Conservation (phyloP, 257 asterid genomes). For the Nyctanthes arbortristis region DNA sequence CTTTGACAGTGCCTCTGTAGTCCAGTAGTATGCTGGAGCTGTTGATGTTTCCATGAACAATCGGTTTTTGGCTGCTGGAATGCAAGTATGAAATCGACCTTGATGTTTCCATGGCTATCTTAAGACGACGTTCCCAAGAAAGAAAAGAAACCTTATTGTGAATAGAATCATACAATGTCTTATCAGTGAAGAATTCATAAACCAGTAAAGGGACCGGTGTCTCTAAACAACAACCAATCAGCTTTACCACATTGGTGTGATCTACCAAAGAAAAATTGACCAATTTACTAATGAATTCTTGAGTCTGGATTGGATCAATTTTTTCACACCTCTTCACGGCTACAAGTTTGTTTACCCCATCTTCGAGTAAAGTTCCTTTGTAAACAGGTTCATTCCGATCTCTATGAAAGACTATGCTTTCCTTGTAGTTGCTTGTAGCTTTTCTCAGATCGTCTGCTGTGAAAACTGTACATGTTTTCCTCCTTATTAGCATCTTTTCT, state of each 20-base stretch:
- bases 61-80: background rate
- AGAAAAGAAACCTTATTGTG: conserved; percentile 5
- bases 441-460: conserved; percentile 29
- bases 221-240: conserved; percentile 37
- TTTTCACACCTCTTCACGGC: conserved; percentile 10
- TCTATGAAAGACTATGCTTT: conserved; percentile 1
- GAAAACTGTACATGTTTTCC: conserved; percentile 13
- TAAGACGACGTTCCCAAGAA: conserved; percentile 31
- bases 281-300: conserved; percentile 21
- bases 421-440: conserved; percentile 30
- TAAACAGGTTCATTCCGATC: conserved; percentile 16
- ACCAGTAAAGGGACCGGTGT: conserved; percentile 27
- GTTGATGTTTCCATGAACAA: conserved; percentile 26
- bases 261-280: conserved; percentile 18
- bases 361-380: conserved; percentile 15
- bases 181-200: conserved; percentile 10
- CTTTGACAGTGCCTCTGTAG: conserved; percentile 17
- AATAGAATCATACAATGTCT: conserved; percentile 26
- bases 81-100: conserved; percentile 27
- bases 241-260: conserved; percentile 32
- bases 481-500: background rate
- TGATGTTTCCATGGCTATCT: conserved; percentile 27
- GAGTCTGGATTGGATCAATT: conserved; percentile 5
- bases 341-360: conserved; percentile 3
- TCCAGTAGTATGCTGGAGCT: conserved; percentile 31